Percentiles rank a stretch among this genome's conserved stretches.
These are phyloP conservation scores for Fusarium fujikuroi DNA, from an alignment of 2,329 filamentous ascomycete genomes.

Conservation along the genomic window DNA sequence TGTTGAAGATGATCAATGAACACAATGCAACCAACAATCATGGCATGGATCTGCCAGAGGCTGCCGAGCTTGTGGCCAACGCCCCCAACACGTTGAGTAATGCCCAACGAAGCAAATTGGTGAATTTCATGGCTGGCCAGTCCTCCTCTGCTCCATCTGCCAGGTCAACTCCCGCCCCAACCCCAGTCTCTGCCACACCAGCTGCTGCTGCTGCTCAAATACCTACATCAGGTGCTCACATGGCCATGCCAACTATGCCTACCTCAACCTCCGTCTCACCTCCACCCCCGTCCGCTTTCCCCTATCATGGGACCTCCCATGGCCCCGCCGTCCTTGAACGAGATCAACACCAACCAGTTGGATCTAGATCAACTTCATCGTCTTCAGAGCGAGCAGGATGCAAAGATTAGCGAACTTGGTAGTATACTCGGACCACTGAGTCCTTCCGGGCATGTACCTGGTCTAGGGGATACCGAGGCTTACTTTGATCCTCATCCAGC, in stretches of 20 bases:
- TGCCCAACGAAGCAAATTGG: conserved; percentile 68
- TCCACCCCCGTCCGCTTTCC: conserved; percentile 56
- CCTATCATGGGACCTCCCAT: conserved; percentile 59
- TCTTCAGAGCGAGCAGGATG: conserved; percentile 81
- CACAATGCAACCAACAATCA: conserved; percentile 65
- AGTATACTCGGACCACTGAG: conserved; percentile 81
- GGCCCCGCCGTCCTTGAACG: conserved; percentile 64
- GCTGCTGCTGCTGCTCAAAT: conserved; percentile 9
- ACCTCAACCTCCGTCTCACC: conserved; percentile 43
- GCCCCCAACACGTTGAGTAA: conserved; percentile 64
- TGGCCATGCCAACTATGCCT: conserved; percentile 35
- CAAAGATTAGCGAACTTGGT: conserved; percentile 79
- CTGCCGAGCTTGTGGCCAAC: conserved; percentile 61
- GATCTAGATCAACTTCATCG: conserved; percentile 83
- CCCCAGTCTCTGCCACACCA: conserved; percentile 16
- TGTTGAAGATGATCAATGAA: conserved; percentile 74
- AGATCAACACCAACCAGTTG: conserved; percentile 74
- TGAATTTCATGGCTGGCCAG: conserved; percentile 68
- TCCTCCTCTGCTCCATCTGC: conserved; percentile 42
- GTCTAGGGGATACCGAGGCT: conserved; percentile 62
- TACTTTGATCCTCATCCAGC: conserved; percentile 53
- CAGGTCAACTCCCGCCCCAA: conserved; percentile 35
- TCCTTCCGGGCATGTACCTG: conserved; percentile 81
- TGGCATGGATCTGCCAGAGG: conserved; percentile 64
- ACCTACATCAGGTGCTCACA: conserved; percentile 20